phyloP scores from a whole-genome alignment of 306 rosid genomes.

The Trifolium dubium region DNA sequence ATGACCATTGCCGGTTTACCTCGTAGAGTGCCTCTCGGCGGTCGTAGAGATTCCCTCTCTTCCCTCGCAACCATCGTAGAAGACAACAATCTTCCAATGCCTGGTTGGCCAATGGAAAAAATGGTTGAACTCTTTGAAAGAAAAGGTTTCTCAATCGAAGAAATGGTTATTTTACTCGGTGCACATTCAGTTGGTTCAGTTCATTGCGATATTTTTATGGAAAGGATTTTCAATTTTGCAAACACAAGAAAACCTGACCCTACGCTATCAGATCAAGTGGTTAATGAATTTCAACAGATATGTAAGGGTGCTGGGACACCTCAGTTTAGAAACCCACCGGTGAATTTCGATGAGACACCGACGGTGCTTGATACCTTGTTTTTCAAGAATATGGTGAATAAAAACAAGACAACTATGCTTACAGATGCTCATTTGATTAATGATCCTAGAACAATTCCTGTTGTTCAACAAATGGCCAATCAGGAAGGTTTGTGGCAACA shows the following conservation, averaged over 20 bases:
- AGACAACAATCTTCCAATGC: constrained; percentile 44
- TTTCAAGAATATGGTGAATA: constrained; percentile 44
- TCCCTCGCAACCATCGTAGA: constrained; percentile 50
- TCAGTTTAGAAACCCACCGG: neutral
- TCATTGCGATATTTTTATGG: constrained; percentile 48
- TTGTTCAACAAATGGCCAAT: constrained; percentile 48
- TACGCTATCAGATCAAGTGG: neutral
- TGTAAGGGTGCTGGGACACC: constrained; percentile 40
- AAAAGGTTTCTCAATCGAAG: constrained; percentile 54
- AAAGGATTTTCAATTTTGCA: constrained; percentile 44
- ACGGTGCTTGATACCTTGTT: constrained; percentile 52
- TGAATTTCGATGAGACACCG: constrained; percentile 61
- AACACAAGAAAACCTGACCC: constrained; percentile 45
- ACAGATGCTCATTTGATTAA: constrained; percentile 49
- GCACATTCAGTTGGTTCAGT: constrained; percentile 67
- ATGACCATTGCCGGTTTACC: constrained; percentile 45
- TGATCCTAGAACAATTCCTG: constrained; percentile 46
- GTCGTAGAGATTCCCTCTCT: constrained; percentile 56
- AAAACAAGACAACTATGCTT: constrained; percentile 34
- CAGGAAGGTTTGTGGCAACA: constrained; percentile 16
- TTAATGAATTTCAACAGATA: constrained; percentile 7
- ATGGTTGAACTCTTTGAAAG: constrained; percentile 35
- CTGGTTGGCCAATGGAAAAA: constrained; percentile 33
- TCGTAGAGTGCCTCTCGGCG: constrained; percentile 20
- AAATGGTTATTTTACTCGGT: constrained; percentile 59